phyloP scores from a whole-genome alignment of 371 early-diverging fungal species.

The Zopfochytrium polystomum region DNA sequence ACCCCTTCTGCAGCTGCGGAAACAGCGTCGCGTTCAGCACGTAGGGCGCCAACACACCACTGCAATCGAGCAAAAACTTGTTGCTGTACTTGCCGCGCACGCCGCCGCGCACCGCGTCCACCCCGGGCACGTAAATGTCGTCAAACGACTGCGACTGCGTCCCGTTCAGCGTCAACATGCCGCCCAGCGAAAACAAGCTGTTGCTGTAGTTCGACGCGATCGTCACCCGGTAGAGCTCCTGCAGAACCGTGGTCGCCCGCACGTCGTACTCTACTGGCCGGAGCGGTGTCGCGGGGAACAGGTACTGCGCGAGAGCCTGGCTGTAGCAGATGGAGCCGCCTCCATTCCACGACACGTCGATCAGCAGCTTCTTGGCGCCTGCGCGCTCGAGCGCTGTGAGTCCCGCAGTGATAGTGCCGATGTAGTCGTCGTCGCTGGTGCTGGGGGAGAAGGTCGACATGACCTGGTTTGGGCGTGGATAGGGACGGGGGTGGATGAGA shows the following conservation, averaged over 20 bases:
- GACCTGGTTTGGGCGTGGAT: too few relatives aligned
- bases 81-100: background rate
- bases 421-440: too few relatives aligned
- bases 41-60: background rate
- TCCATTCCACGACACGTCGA: conserved; percentile 31
- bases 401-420: conserved; percentile 11
- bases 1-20: background rate
- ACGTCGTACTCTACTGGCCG: conserved; percentile 7
- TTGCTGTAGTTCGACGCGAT: background rate
- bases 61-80: conserved; percentile 10
- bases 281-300: background rate
- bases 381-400: conserved; percentile 9
- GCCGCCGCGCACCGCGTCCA: background rate
- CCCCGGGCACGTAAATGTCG: conserved; percentile 1
- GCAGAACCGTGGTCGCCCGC: conserved; percentile 1
- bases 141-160: background rate
- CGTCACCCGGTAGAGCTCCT: too few relatives aligned
- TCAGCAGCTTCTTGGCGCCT: conserved; percentile 23
- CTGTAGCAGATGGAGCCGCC: conserved; percentile 23
- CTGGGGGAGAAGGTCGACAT: conserved; percentile 5
- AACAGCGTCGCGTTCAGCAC: background rate
- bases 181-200: background rate
- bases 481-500: too few relatives aligned
- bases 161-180: background rate
- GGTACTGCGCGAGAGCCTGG: conserved; percentile 6